Percentiles rank a stretch among this genome's conserved stretches.
These are phyloP conservation scores for Fusarium keratoplasticum DNA, from an alignment of 2,329 filamentous ascomycete species.

Conservation along the genomic window DNA sequence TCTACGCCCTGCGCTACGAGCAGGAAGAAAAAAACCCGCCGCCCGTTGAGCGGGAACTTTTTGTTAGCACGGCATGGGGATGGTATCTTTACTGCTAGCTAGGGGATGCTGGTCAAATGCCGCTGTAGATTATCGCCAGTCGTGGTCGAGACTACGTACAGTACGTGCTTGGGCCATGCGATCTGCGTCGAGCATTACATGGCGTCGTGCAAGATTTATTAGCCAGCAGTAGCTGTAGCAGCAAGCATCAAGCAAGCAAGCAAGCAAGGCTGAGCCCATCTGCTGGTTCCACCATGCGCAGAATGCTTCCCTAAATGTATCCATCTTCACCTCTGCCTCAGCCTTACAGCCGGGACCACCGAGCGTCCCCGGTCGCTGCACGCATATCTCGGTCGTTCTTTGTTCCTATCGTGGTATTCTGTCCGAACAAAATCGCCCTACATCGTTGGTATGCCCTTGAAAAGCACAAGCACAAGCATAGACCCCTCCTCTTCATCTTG, in stretches of 20 bases:
- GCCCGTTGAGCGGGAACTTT: background rate
- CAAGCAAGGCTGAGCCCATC: background rate
- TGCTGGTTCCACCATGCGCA: background rate
- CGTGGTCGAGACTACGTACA: background rate
- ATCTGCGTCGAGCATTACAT: background rate
- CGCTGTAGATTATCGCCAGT: background rate
- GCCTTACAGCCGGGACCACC: slow-evolving; percentile 36
- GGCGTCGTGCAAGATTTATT: background rate
- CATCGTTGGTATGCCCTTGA: background rate
- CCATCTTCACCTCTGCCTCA: slow-evolving; percentile 28
- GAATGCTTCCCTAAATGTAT: background rate
- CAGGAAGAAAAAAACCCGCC: background rate
- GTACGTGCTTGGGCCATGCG: background rate
- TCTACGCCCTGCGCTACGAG: background rate
- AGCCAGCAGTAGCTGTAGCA: background rate
- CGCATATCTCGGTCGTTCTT: background rate
- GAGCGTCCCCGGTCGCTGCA: slow-evolving; percentile 14
- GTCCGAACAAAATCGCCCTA: background rate
- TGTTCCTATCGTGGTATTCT: background rate
- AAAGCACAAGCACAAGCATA: background rate
- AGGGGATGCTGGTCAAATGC: background rate
- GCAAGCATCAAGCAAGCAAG: background rate
- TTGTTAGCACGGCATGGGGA: background rate
- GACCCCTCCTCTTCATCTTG: background rate
- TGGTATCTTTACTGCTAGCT: background rate